Evolutionary conservation across 768 basidiomycete species (phyloP), one percentile per base, ranked within the genome.

Genomic region (Udeniomyces megalosporus): DNA sequence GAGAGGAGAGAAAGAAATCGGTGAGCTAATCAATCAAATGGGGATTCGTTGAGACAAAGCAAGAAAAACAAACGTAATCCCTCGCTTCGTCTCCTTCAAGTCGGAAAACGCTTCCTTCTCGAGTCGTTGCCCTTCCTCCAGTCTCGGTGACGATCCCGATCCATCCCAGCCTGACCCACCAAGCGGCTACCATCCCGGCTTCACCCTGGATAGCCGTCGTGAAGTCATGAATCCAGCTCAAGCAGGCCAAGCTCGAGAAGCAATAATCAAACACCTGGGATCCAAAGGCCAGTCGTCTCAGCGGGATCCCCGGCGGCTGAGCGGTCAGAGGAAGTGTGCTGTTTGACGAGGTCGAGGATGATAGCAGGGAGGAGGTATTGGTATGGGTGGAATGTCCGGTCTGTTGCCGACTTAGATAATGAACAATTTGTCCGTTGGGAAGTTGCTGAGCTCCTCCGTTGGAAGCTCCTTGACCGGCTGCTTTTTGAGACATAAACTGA

Each of bases 181-280:
- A 95, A 4, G 91, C 95, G 2, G 87, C 84, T 82, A 99, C 86
- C 77, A 97, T 93, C 10, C 89, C 88, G 0, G 90, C 92, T 73
- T 97, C 95, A 70, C 96, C 95, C 22, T 91, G 91, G 38, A 91
- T 87, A 28, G 91, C 86, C 0, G 91, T 93, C 0, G 93, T 89
- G 69, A 90, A 95, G 74, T 99, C 95, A 70, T 88, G 86, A 38
- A 99, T 81, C 95, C 95, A 99, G 74, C 96, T 91, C 58, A 95
- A 77, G 0, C 87, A 91, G 49, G 80, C 80, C 57, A 89, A 82
- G 31, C 93, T 90, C 32, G 83, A 77, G 71, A 99, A 96, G 69
- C 86, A 88, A 58, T 74, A 73, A 58, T 75, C 76, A 70, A 81
- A 35, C 2, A 28, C 53, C 11, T 28, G 7, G 34, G 32, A 6